Base-by-base conservation (phyloP, 805 yeast species). In the Saccharomycopsis oosterbeekiorum region DNA sequence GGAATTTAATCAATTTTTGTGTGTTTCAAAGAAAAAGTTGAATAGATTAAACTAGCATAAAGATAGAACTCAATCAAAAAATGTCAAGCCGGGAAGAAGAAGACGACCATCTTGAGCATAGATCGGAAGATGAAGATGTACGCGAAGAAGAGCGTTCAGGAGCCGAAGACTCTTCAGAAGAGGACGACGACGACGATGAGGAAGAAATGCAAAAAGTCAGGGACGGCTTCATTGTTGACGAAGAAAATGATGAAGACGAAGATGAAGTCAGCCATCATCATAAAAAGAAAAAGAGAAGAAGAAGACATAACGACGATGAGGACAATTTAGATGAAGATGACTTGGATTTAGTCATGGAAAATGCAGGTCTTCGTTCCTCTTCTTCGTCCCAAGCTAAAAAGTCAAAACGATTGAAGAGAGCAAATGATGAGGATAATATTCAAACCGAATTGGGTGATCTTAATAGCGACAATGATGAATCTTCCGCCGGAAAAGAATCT, bases 281-380 rank as follows among this genome's bases (percentile, higher is more conserved):
- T 40, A 73, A 74, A 65, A 60, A 58, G 54, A 73, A 74, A 64
- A 77, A 76, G 67, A 74, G 76, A 62, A 69, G 67, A 50, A 68
- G 70, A 56, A 60, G 62, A 56, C 56, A 64, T 17, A 78, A 72
- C 65, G 78, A 77, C 9, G 82, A 79, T 55, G 87, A 81, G 65
- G 91, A 84, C 65, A 87, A 84, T 58, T 78, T 94, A 59, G 97
- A 94, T 69, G 97, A 93, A 72, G 99, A 94, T 74, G 99, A 94
- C 73, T 80, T 94, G 68, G 98, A 93, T 67, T 80, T 94, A 55
- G 78, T 94, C 61, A 80, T 91, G 82, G 98, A 92, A 74, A 92
- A 90, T 71, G 83, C 94, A 0, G 97, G 97, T 43, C 86, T 83
- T n/a, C 67, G 74, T 0, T 71, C 68, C 0, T 42, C 50, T 69